These are phyloP conservation scores for Lolium rigidum DNA, from an alignment of 176 grass and related monocot genomes.

Conservation along the genomic window DNA sequence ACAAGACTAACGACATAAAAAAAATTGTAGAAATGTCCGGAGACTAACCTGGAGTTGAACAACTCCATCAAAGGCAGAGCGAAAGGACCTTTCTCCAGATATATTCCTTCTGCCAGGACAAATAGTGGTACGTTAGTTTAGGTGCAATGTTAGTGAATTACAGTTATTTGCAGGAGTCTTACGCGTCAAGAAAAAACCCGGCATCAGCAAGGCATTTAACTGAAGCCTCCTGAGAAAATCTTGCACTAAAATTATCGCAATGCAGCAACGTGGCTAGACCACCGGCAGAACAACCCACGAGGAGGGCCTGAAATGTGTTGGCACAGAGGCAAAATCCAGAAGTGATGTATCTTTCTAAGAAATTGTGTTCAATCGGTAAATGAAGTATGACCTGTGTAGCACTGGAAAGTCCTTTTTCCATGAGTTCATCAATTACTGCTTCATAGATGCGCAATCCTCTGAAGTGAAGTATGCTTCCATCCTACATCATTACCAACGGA, in stretches of 20 bases:
- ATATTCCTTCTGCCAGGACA: background rate
- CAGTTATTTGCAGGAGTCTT: constrained; percentile 37
- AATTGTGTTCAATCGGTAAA: background rate
- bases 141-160: background rate
- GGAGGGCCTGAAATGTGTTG: constrained; percentile 59
- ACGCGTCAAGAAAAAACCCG: constrained; percentile 67
- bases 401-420: constrained; percentile 21
- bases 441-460: no score
- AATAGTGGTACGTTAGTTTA: constrained; percentile 6
- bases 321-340: no score
- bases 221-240: constrained; percentile 44
- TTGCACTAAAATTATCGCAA: constrained; percentile 67
- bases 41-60: constrained; percentile 74
- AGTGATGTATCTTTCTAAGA: constrained; percentile 1
- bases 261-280: constrained; percentile 69
- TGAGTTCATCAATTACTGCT: no score
- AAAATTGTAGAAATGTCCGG: background rate
- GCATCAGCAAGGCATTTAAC: constrained; percentile 54
- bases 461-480: no score
- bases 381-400: constrained; percentile 63
- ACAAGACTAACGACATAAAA: background rate
- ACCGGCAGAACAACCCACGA: constrained; percentile 85
- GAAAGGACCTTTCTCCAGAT: no score
- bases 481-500: background rate
- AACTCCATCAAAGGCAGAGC: constrained; percentile 10